These are phyloP conservation scores for Phaeotremella skinneri DNA, from an alignment of 768 basidiomycete species.

Conservation along the genomic window DNA sequence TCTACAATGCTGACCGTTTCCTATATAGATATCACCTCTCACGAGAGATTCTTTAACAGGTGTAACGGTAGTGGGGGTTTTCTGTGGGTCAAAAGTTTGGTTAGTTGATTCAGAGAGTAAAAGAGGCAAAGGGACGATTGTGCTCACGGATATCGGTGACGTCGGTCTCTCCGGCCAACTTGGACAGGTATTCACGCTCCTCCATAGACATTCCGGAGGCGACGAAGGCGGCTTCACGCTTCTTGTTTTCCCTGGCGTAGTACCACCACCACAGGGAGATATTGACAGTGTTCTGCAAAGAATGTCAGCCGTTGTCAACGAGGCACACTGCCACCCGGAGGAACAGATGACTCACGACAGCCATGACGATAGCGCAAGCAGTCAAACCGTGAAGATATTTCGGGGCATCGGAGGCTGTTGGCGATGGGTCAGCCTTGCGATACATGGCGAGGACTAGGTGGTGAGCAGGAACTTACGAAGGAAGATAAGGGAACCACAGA, in stretches of 20 bases:
- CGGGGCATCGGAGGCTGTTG: neutral
- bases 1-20: too few species aligned
- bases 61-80: constrained; percentile 27
- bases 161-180: constrained; percentile 25
- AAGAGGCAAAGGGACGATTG: neutral
- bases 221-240: constrained; percentile 18
- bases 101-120: neutral
- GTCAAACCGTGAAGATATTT: constrained; percentile 12
- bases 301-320: neutral
- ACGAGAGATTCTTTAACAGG: constrained; percentile 9
- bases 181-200: constrained; percentile 22
- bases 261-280: constrained; percentile 22
- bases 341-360: neutral
- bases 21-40: neutral
- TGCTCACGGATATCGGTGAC: constrained; percentile 32
- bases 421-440: too few species aligned
- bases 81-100: constrained; percentile 7
- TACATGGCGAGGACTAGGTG: neutral
- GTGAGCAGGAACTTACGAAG: neutral
- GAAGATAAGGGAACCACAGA: constrained; percentile 29
- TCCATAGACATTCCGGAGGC: constrained; percentile 24
- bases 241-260: constrained; percentile 21
- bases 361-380: constrained; percentile 22
- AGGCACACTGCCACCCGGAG: neutral
- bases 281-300: constrained; percentile 14